Conservation (phyloP, 2,329 filamentous ascomycete species). For the Aspergillus sp. region DNA sequence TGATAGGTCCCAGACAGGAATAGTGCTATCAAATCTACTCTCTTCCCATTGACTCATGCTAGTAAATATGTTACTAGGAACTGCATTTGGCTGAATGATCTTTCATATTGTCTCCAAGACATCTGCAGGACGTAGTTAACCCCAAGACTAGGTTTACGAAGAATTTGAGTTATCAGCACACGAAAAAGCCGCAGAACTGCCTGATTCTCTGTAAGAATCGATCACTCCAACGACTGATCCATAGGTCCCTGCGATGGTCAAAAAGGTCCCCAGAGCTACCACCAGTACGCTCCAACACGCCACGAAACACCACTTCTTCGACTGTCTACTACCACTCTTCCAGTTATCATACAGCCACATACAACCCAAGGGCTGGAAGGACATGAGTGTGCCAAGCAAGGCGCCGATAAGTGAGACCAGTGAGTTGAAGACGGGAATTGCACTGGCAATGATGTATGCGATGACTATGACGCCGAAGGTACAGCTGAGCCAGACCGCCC, state of each 20-base stretch:
- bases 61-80: no score
- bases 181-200: conserved; percentile 40
- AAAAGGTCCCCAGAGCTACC: conserved; percentile 37
- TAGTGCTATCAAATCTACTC: no score
- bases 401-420: conserved; percentile 26
- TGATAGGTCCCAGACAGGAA: no score
- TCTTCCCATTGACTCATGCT: no score
- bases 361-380: conserved; percentile 17
- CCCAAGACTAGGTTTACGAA: no score
- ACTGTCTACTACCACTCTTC: conserved; percentile 16
- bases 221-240: conserved; percentile 43
- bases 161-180: conserved; percentile 43
- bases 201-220: conserved; percentile 28
- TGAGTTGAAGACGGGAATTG: conserved; percentile 23
- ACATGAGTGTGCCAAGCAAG: conserved; percentile 20
- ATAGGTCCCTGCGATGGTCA: conserved; percentile 47
- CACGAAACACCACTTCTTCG: conserved; percentile 14
- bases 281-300: conserved; percentile 30
- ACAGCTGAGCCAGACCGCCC: conserved; percentile 23
- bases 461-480: conserved; percentile 17
- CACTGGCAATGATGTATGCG: conserved; percentile 26
- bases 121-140: no score
- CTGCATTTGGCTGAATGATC: no score
- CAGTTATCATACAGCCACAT: conserved; percentile 40
- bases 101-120: no score